phyloP scores from a whole-genome alignment of 208 protist species.

The Endotrypanum monterogeii region DNA sequence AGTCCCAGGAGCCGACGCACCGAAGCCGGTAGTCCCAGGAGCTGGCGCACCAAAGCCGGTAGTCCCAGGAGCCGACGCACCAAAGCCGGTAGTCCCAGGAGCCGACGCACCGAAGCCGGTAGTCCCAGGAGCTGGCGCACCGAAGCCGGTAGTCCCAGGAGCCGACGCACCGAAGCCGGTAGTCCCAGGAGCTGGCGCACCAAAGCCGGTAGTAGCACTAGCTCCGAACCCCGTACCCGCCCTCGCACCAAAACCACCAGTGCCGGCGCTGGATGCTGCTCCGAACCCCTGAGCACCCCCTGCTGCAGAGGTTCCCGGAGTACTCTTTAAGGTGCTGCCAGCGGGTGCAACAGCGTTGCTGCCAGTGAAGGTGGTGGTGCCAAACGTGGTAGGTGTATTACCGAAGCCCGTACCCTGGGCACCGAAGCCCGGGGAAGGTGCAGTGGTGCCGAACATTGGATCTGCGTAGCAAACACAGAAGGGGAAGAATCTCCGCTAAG shows the following conservation, averaged over 20 bases:
- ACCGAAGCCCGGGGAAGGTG: conserved; percentile 1
- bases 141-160: conserved; percentile 17
- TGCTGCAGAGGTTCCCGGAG: not conserved
- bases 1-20: conserved; percentile 3
- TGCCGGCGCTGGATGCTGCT: not conserved
- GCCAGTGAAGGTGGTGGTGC: conserved; percentile 10
- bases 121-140: conserved; percentile 4
- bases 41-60: conserved; percentile 18
- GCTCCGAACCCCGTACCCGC: not conserved
- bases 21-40: conserved; percentile 10
- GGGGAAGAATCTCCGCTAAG: too few species aligned
- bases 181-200: conserved; percentile 10
- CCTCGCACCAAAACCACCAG: conserved; percentile 2
- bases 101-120: conserved; percentile 12
- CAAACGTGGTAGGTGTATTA: conserved; percentile 16
- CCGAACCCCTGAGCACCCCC: not conserved
- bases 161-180: conserved; percentile 26
- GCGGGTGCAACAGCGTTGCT: conserved; percentile 1
- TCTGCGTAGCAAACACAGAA: not conserved
- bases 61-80: conserved; percentile 1
- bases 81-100: conserved; percentile 21
- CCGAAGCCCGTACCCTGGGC: conserved; percentile 9
- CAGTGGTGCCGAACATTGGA: conserved; percentile 14
- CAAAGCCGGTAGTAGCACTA: conserved; percentile 4
- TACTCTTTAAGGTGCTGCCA: not conserved